Base-by-base conservation (phyloP, 2,329 filamentous ascomycete species). In the Sphaceloma murrayae region DNA sequence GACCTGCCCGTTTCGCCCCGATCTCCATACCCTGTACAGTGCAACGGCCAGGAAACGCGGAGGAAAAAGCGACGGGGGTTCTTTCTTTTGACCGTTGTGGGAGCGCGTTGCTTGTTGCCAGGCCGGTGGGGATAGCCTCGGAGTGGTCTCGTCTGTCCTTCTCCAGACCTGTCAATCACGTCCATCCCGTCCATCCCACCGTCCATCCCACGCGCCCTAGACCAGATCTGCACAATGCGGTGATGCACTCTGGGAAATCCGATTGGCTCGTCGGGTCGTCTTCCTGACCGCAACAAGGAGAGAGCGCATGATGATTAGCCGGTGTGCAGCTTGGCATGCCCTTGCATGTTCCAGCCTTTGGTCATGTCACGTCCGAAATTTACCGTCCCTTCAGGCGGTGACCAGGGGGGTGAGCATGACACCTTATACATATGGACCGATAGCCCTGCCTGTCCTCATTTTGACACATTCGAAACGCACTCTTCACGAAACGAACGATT, bases 401-500 rank as follows among this genome's bases (percentile, higher is more conserved):
- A 45, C 42, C 42, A 34, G 36, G 42, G 42, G 40, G 36, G 36
- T 40, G 22, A 29, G 24, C 27, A 40, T 40, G 36, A 40, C 36
- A 40, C 36, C 27, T 40, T n/a, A 10, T 40, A 30, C 24, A 40
- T 17, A 40, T 40, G 36, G 16, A 19, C 21, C 16, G n/a, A 18
- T 16, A 29, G 36, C 36, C 36, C 36, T 29, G 18, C 36, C 36
- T 27, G 13, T 22, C 33, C 17, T 26, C 27, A 24, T 45, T 27
- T 34, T 34, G n/a, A n/a, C n/a, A 5, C 42, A 13, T 22, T 45
- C 6, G 22, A 22, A 43, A 42, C 33, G 33, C 27, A 40, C 45
- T 36, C 31, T 38, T 34, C 33, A 45, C 42, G 42, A 45, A 32
- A 48, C 46, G 39, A 48, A 33, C 36, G 27, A 26, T 40, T n/a